These are phyloP conservation scores for Xylaria bambusicola DNA, from an alignment of 495 filamentous ascomycete genomes.

Conservation along the genomic window DNA sequence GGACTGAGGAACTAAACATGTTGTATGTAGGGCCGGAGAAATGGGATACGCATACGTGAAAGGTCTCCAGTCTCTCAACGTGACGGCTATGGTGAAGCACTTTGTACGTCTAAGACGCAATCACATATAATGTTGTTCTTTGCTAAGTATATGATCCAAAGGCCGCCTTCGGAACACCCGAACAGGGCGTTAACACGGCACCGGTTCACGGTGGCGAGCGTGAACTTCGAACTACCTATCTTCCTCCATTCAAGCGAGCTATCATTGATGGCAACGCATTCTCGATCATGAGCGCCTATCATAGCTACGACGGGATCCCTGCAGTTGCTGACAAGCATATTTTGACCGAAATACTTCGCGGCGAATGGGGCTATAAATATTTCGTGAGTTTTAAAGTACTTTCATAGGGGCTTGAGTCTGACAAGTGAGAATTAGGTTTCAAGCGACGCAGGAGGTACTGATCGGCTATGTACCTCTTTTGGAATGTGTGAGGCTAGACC, in stretches of 20 bases:
- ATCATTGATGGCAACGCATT: constrained; percentile 69
- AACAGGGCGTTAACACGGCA: constrained; percentile 69
- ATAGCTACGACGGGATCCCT: constrained; percentile 69
- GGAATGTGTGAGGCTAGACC: constrained; percentile 59
- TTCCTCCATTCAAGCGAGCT: constrained; percentile 64
- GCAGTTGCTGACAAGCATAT: constrained; percentile 61
- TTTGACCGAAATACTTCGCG: constrained; percentile 65
- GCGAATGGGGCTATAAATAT: constrained; percentile 72
- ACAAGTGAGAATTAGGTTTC: constrained; percentile 29
- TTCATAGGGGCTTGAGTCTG: background rate
- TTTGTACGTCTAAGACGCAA: constrained; percentile 39
- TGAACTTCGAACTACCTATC: constrained; percentile 67
- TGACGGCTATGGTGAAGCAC: constrained; percentile 71
- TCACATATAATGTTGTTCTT: background rate
- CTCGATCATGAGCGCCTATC: constrained; percentile 68
- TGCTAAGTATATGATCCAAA: constrained; percentile 12
- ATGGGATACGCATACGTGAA: constrained; percentile 61
- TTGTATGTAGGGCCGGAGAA: constrained; percentile 41
- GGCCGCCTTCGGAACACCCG: constrained; percentile 62
- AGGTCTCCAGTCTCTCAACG: constrained; percentile 63
- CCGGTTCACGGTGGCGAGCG: constrained; percentile 70
- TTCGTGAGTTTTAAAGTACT: constrained; percentile 40
- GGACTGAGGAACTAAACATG: background rate
- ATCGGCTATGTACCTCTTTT: constrained; percentile 64
- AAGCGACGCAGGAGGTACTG: constrained; percentile 64